Base-by-base conservation (phyloP, 129 eudicot species). In the Centella asiatica region DNA sequence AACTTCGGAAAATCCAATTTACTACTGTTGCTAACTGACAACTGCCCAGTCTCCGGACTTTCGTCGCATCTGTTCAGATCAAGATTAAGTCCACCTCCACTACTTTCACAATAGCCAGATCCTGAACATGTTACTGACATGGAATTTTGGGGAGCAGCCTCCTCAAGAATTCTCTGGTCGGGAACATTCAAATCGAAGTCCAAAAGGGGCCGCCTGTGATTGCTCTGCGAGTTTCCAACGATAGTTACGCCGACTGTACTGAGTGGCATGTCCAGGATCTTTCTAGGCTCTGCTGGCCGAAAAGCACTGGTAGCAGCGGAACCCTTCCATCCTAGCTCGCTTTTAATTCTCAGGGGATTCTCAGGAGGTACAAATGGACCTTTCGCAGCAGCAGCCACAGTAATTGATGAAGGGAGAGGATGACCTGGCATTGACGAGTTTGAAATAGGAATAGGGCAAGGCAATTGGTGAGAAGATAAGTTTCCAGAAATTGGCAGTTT, bases 261-360 rank as follows among this genome's bases (percentile, higher is more conserved):
- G 1, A 50, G 28, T 25, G 80, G 76, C 52, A 53, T 55, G 47
- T 81, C 89, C 13, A 27, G 12, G 57, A 47, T 65, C 67, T 79
- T 90, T 60, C 97, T 75, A 34, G 97, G 97, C 45, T 90, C 97
- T 13, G 97, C 97, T 4, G 97, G 97, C 24, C 95, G 89, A 60
- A 90, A 90, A 29, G 97, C 97, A 69, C 97, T 90, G 19, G 97
- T 90, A n/a, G 97, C 95, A 72, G 97, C 95, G 26, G 94, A 90
- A 18, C 97, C 97, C 60, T 84, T 90, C 97, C 97, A 90, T 23
- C 96, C 90, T 71, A 87, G 74, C 55, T 84, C 98, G 11, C 73
- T 67, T 65, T 82, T 92, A 31, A 65, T 78, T 76, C 85, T 80
- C 69, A 78, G 52, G 7, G 85, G 80, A 49, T 82, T 86, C 23